phyloP scores from a whole-genome alignment of 2,329 filamentous ascomycete species.

The Aspergillus uvarum region DNA sequence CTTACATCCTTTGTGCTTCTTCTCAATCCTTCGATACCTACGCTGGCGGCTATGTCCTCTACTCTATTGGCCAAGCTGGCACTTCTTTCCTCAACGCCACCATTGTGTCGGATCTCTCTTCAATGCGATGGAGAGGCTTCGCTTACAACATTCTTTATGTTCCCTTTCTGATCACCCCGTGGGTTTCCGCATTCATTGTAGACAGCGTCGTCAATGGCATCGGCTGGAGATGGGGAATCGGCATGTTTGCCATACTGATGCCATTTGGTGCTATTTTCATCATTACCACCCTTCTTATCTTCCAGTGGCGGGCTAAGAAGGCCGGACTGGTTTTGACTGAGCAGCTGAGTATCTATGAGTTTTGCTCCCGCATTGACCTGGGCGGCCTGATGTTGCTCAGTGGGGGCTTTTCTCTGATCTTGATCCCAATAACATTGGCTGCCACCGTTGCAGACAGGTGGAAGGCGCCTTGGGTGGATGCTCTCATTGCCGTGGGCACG shows the following conservation, averaged over 20 bases:
- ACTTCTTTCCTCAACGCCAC: slow-evolving; percentile 44
- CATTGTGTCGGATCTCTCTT: slow-evolving; percentile 45
- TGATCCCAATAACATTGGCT: slow-evolving; percentile 52
- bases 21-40: slow-evolving; percentile 38
- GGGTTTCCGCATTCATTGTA: slow-evolving; percentile 44
- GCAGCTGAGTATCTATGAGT: slow-evolving; percentile 26
- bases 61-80: slow-evolving; percentile 40
- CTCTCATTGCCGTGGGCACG: slow-evolving; percentile 46
- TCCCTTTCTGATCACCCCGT: slow-evolving; percentile 44
- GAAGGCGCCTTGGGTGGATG: slow-evolving; percentile 48
- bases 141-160: slow-evolving; percentile 40
- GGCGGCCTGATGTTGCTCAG: slow-evolving; percentile 50
- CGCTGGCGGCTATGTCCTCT: slow-evolving; percentile 39
- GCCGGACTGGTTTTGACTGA: slow-evolving; percentile 28
- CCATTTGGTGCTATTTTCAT: slow-evolving; percentile 39
- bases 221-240: slow-evolving; percentile 49
- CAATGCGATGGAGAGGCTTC: slow-evolving; percentile 42
- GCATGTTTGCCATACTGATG: slow-evolving; percentile 47
- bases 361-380: slow-evolving; percentile 37
- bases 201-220: slow-evolving; percentile 42
- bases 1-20: slow-evolving; percentile 41
- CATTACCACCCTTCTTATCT: slow-evolving; percentile 39
- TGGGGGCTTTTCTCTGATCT: slow-evolving; percentile 49
- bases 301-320: slow-evolving; percentile 36
- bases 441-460: slow-evolving; percentile 43